Percentiles rank a stretch among this genome's conserved stretches.
These are phyloP conservation scores for Alternaria solani DNA, from an alignment of 2,329 filamentous ascomycete genomes.

Conservation along the genomic window DNA sequence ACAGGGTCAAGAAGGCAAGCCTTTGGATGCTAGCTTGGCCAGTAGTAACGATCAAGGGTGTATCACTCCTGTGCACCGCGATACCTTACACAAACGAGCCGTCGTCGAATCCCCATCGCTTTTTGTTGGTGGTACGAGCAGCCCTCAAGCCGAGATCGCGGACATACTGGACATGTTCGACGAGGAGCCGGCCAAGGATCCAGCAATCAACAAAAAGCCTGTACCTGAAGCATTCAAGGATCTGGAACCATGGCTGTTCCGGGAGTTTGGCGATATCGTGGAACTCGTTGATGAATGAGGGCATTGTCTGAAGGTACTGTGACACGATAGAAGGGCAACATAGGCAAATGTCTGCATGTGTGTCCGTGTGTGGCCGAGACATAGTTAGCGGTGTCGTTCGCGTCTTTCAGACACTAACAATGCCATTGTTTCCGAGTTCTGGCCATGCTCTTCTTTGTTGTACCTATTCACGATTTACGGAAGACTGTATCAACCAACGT, in stretches of 20 bases:
- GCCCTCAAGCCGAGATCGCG: neutral
- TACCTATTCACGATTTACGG: neutral
- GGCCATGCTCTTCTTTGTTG: neutral
- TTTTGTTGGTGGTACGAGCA: neutral
- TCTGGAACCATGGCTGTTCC: constrained; percentile 50
- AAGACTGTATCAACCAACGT: neutral
- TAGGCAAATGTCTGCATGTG: neutral
- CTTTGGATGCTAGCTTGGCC: neutral
- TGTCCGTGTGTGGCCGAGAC: neutral
- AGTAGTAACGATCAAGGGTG: neutral
- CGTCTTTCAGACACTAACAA: neutral
- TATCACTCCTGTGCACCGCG: no score
- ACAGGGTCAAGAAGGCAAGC: constrained; percentile 15
- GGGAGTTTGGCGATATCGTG: constrained; percentile 52
- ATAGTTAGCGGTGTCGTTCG: neutral
- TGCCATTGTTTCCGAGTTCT: neutral
- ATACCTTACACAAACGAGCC: accelerated
- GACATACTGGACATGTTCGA: neutral
- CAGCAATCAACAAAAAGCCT: constrained; percentile 6
- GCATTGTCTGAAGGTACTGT: neutral
- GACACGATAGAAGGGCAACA: neutral
- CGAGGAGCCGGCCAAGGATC: neutral
- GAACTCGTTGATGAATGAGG: constrained; percentile 44
- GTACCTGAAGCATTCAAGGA: constrained; percentile 40
- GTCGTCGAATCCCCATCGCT: neutral